These are phyloP conservation scores for Lachancea thermotolerans DNA, from an alignment of 805 yeast species.

Conservation along the genomic window DNA sequence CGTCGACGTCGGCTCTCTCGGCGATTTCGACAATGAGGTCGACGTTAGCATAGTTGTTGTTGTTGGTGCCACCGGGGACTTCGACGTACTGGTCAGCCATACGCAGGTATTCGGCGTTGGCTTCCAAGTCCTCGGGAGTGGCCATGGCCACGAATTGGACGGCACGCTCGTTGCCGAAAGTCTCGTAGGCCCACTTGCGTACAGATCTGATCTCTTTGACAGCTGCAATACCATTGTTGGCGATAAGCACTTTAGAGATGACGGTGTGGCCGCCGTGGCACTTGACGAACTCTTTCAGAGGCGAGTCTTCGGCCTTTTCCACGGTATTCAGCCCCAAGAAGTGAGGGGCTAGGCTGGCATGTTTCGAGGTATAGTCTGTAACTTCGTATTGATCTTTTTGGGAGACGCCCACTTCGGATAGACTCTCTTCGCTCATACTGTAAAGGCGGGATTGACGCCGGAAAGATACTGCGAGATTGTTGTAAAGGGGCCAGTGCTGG, in stretches of 20 bases:
- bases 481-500: too few relatives aligned
- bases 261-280: slow-evolving; percentile 93
- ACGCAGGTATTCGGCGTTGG: slow-evolving; percentile 95
- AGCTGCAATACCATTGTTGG: slow-evolving; percentile 99
- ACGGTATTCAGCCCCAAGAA: slow-evolving; percentile 80
- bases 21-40: slow-evolving; percentile 96
- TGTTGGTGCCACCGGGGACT: slow-evolving; percentile 99
- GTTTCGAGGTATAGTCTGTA: slow-evolving; percentile 31
- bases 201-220: slow-evolving; percentile 96
- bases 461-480: too few relatives aligned
- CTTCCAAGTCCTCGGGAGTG: slow-evolving; percentile 96
- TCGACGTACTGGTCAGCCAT: slow-evolving; percentile 99
- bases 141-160: slow-evolving; percentile 97
- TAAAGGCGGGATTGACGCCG: too few relatives aligned
- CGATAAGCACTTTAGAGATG: slow-evolving; percentile 79
- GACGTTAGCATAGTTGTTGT: slow-evolving; percentile 96
- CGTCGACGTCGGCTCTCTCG: slow-evolving; percentile 92
- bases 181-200: slow-evolving; percentile 98
- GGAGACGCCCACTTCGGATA: slow-evolving; percentile 32
- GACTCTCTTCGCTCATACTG: slow-evolving; percentile 37
- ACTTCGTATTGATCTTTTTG: slow-evolving; percentile 24
- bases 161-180: slow-evolving; percentile 93
- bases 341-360: slow-evolving; percentile 51
- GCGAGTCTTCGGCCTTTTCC: slow-evolving; percentile 67
- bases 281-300: slow-evolving; percentile 76